Evolutionary conservation across 345 rosid genomes (phyloP), one percentile per base, ranked within the genome.

Genomic region (Anastatica hierochuntica): DNA sequence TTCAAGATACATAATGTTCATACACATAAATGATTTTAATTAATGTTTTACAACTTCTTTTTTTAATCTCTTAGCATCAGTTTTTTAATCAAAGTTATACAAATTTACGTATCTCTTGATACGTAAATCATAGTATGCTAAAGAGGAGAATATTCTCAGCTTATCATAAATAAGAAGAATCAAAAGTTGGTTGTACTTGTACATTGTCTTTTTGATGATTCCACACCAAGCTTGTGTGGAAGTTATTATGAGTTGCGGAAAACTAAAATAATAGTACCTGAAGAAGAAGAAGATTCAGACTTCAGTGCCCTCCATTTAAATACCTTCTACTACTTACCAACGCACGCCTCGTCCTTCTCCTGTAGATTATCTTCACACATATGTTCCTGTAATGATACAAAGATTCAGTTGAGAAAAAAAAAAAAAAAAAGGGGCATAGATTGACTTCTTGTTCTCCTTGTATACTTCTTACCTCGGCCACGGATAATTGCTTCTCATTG

Each of bases 341-440:
- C 40, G 43, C 49, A 52, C 37, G 42, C 38, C 55, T 59, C 33
- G 46, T 38, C 50, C 10, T 30, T 52, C 10, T 38, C 37, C 55
- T 58, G 29, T 58, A 39, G 33, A 12, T 45, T 54, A 12, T 59
- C 61, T 45, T 66, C 60, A 14, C 21, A 19, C 54, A 66, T 43
- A 43, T 66, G 49, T 7, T 66, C 71, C 71, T 66, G 61, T 30
- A 44, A 40, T 39, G 36, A 44, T 44, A 18, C 29, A 36, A 52
- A 43, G 30, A 38, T 17, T 37, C 13, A n/a, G n/a, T n/a, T n/a
- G n/a, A n/a, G n/a, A n/a, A n/a, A n/a, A n/a, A 37, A 14, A 8
- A 27, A 11, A 19, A 8, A 48, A 38, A 43, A 1, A 29, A 37
- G 34, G 36, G 27, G 21, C 37, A n/a, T 20, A 51, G n/a, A 64